Percentiles rank a stretch among this genome's conserved stretches.
Conservation (phyloP, 2,329 filamentous ascomycete species). For the Coniochaeta sp. region DNA sequence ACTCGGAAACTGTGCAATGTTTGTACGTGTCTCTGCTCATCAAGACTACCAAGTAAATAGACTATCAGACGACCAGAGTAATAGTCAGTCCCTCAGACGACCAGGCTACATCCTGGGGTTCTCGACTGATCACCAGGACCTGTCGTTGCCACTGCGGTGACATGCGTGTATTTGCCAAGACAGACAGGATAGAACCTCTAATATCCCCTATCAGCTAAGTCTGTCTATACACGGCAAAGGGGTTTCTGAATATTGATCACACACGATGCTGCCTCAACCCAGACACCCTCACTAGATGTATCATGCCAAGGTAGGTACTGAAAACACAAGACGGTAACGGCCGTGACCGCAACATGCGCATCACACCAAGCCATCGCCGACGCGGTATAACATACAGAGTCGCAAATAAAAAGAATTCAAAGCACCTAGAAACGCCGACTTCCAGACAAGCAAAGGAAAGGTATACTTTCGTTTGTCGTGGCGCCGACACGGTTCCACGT, state of each 20-base stretch:
- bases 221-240: background rate
- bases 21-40: no score
- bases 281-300: background rate
- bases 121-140: no score
- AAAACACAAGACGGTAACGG: background rate
- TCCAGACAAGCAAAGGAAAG: background rate
- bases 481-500: conserved; percentile 6
- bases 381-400: background rate
- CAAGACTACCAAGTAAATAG: no score
- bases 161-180: background rate
- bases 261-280: background rate
- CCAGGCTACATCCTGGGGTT: no score
- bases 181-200: background rate
- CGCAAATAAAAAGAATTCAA: background rate
- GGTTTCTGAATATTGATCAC: background rate
- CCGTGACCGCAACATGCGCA: background rate
- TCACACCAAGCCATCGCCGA: background rate
- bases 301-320: background rate
- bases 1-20: no score
- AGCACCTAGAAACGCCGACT: background rate
- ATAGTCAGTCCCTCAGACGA: no score
- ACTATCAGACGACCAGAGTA: no score
- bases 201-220: background rate
- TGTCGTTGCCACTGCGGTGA: no score
- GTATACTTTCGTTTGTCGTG: conserved; percentile 13